Evolutionary conservation across 352 stramenopile species (phyloP).

Genomic region (Phytophthora cryptogea): DNA sequence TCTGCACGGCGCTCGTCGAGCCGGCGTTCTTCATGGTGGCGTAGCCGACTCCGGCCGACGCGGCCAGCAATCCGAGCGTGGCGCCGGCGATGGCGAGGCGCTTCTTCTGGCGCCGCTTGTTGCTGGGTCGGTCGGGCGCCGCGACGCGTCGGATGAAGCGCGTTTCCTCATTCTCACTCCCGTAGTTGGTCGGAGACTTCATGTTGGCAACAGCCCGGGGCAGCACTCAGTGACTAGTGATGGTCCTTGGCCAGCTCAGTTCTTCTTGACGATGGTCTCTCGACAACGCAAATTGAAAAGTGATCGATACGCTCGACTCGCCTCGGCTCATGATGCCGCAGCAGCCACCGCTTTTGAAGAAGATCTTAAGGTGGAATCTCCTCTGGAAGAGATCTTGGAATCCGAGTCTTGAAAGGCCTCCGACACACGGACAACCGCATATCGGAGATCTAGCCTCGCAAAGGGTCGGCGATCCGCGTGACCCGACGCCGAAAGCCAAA

Average conservation of each 20-base stretch:
- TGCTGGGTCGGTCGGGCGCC: constrained; percentile 45
- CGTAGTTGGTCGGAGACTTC: constrained; percentile 69
- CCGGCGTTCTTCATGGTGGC: constrained; percentile 30
- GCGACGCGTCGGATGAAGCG: constrained; percentile 63
- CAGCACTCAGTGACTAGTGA: constrained; percentile 27
- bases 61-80: constrained; percentile 48
- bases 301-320: constrained; percentile 4
- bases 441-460: constrained; percentile 21
- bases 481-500: constrained; percentile 9
- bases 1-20: constrained; percentile 7
- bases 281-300: constrained; percentile 26
- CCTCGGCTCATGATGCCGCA: constrained; percentile 3
- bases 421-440: constrained; percentile 13
- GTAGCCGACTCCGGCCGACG: constrained; percentile 51
- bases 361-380: constrained; percentile 1
- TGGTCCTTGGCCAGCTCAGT: constrained; percentile 2
- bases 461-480: constrained; percentile 18
- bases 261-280: constrained; percentile 12
- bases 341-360: constrained; percentile 11
- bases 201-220: constrained; percentile 33
- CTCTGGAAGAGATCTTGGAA: constrained; percentile 3
- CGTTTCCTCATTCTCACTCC: constrained; percentile 66
- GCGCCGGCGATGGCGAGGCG: constrained; percentile 50
- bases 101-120: constrained; percentile 57
- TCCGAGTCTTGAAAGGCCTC: constrained; percentile 4